Evolutionary conservation across 1,284 basidiomycete genomes (phyloP), one percentile per base, ranked within the genome.

Genomic region (Kalmanozyma brasiliensis): DNA sequence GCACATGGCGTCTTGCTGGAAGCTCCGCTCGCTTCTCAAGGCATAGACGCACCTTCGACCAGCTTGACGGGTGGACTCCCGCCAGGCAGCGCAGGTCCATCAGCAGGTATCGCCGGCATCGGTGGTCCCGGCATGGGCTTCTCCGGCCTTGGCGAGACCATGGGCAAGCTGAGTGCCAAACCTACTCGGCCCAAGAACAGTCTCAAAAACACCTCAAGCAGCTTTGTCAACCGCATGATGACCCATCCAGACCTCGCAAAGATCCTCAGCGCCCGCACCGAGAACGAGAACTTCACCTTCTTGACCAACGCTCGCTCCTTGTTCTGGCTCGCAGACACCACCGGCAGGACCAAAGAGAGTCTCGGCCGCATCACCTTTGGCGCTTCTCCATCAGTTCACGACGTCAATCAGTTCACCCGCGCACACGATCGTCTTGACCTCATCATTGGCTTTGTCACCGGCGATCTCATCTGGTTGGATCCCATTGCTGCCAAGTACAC

Each of bases 371-470:
- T 98, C 62, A 90, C 89, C 23, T 98, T 98, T 83, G 49, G 43
- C 30, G 88, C 89, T 8, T 88, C 89, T 67, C 69, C 79, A 0
- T 95, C 93, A 0, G 94, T 93, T 75, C 92, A 96, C 81, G 91
- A 85, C 74, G 88, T 96, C 45, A 96, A 96, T 74, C 84, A 86
- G 14, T 83, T 87, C 8, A 97, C 93, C 1, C 88, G 90, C 9
- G 88, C 87, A 8, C 85, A 89, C 5, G 90, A 92, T 48, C 87
- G 89, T 40, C 84, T 98, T 35, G 96, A 98, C 79, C 86, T 97
- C 11, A 87, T 98, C 52, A 90, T 98, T 73, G 95, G 95, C 2
- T 98, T 98, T 80, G 87, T 86, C 67, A 91, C 92, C 0, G 95
- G 95, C 14, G 95, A 98, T 83, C 85, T 98, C 22, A 84, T 98